Evolutionary conservation across 805 yeast genomes (phyloP).

Genomic region (Candida patagonica): DNA sequence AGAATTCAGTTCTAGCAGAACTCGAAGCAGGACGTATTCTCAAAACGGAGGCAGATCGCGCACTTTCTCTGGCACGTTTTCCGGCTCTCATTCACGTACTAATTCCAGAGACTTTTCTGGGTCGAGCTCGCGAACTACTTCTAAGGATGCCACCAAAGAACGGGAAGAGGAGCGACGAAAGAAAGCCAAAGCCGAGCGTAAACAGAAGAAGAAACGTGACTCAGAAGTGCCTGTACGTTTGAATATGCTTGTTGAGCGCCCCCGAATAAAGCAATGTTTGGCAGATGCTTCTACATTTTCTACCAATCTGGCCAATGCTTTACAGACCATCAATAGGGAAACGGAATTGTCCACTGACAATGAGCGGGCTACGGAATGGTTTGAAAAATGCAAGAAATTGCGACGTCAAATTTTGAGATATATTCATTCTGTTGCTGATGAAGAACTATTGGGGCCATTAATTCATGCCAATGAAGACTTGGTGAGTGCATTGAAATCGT

Average conservation of each 20-base stretch:
- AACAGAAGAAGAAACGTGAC: background rate
- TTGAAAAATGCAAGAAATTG: conserved; percentile 63
- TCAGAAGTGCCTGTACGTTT: conserved; percentile 1
- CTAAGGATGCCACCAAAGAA: background rate
- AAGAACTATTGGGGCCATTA: conserved; percentile 79
- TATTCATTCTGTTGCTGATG: conserved; percentile 71
- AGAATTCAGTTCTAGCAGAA: background rate
- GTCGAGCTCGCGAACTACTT: background rate
- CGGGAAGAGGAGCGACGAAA: background rate
- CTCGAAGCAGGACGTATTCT: background rate
- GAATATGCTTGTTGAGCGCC: conserved; percentile 45
- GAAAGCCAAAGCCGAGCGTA: background rate
- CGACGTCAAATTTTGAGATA: conserved; percentile 74
- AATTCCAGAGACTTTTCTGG: background rate
- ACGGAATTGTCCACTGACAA: conserved; percentile 54
- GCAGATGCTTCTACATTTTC: conserved; percentile 72
- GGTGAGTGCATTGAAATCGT: conserved; percentile 60
- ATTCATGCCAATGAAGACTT: conserved; percentile 87
- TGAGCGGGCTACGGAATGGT: conserved; percentile 48
- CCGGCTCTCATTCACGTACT: background rate
- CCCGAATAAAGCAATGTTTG: conserved; percentile 56
- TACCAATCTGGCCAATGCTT: conserved; percentile 55
- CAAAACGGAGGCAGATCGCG: background rate
- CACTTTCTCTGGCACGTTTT: background rate
- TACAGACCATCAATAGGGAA: conserved; percentile 36